Evolutionary conservation across 2,329 filamentous ascomycete genomes (phyloP).

Genomic region (Fusarium nematophilum): DNA sequence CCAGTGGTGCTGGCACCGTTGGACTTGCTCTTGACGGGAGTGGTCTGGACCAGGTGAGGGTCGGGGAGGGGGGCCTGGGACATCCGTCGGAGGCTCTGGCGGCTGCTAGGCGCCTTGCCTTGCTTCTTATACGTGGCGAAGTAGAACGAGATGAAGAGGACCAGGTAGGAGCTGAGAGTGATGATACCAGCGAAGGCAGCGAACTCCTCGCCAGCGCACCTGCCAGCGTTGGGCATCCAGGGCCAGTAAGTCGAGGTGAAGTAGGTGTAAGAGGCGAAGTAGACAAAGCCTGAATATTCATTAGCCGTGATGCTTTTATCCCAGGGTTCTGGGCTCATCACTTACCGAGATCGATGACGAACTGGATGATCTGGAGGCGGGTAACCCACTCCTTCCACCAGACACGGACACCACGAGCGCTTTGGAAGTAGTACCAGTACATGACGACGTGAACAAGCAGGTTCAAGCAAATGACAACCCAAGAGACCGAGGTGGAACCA

Average conservation of each 20-base stretch:
- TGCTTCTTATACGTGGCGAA: slow-evolving; percentile 94
- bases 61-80: slow-evolving; percentile 79
- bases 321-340: slow-evolving; percentile 17
- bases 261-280: slow-evolving; percentile 99
- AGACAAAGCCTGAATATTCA: slow-evolving; percentile 80
- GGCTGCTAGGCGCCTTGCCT: slow-evolving; percentile 81
- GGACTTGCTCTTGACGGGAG: slow-evolving; percentile 55
- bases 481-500: slow-evolving; percentile 91
- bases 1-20: slow-evolving; percentile 66
- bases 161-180: slow-evolving; percentile 92
- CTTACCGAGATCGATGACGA: slow-evolving; percentile 95
- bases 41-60: slow-evolving; percentile 73
- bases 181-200: slow-evolving; percentile 92
- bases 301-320: slow-evolving; percentile 19
- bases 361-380: slow-evolving; percentile 95
- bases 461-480: slow-evolving; percentile 94
- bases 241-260: slow-evolving; percentile 92
- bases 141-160: slow-evolving; percentile 99
- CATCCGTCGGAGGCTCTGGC: slow-evolving; percentile 78
- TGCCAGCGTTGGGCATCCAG: slow-evolving; percentile 83
- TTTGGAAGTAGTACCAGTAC: slow-evolving; percentile 99
- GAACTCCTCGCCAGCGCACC: slow-evolving; percentile 96
- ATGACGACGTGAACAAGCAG: slow-evolving; percentile 95
- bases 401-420: slow-evolving; percentile 91
- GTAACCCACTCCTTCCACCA: slow-evolving; percentile 99